A percentile compares a stretch with the other conserved stretches of the same genome.
phyloP scores from a whole-genome alignment of 2,329 filamentous ascomycete species.

The Fusarium sp. region DNA sequence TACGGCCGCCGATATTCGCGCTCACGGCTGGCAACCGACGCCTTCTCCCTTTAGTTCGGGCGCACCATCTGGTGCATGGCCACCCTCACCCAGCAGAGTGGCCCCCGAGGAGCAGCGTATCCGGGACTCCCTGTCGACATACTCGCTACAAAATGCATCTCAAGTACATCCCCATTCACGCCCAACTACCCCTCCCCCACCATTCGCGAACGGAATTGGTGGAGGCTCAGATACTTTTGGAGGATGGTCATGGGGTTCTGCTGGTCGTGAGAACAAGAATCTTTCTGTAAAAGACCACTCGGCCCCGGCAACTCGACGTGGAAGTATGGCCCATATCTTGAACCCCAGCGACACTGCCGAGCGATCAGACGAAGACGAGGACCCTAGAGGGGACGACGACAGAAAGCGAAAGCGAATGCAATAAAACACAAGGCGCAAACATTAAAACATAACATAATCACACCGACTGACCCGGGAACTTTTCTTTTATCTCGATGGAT shows the following conservation, averaged over 20 bases:
- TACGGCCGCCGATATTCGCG: constrained; percentile 94
- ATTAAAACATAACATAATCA: neutral
- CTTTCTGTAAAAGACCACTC: constrained; percentile 66
- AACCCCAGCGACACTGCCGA: constrained; percentile 69
- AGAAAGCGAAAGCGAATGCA: constrained; percentile 71
- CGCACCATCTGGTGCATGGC: constrained; percentile 63
- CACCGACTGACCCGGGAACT: neutral
- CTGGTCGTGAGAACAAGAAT: constrained; percentile 63
- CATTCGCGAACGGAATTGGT: constrained; percentile 59
- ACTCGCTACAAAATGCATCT: constrained; percentile 61
- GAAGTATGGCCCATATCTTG: constrained; percentile 73
- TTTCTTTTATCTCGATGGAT: neutral
- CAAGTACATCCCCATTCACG: constrained; percentile 61
- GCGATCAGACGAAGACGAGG: constrained; percentile 67
- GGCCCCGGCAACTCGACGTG: constrained; percentile 66
- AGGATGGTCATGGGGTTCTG: constrained; percentile 68
- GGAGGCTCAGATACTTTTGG: constrained; percentile 60
- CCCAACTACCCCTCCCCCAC: constrained; percentile 65
- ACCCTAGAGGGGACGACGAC: constrained; percentile 66
- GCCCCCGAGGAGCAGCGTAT: constrained; percentile 66
- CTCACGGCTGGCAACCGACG: constrained; percentile 78
- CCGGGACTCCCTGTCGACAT: constrained; percentile 67
- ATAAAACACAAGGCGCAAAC: constrained; percentile 59
- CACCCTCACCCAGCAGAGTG: constrained; percentile 64
- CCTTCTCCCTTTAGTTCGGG: constrained; percentile 75